A percentile compares a stretch with the other conserved stretches of the same genome.
These are phyloP conservation scores for Schizochytrium sp. DNA, from an alignment of 108 stramenopile genomes.

Conservation along the genomic window DNA sequence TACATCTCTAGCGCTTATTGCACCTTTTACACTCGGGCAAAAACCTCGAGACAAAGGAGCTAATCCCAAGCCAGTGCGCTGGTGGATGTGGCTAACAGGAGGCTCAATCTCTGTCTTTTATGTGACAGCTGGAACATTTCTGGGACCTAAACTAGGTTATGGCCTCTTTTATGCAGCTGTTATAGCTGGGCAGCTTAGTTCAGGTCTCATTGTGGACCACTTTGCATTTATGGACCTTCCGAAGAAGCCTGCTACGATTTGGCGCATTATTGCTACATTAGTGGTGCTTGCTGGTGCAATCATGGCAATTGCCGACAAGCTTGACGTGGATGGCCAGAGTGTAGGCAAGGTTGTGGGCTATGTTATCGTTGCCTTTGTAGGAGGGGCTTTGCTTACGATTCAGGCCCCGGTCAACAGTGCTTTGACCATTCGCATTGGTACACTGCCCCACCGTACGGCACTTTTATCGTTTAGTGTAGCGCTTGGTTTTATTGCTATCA, in stretches of 20 bases:
- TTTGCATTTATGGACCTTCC: conserved; percentile 23
- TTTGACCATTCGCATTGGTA: conserved; percentile 39
- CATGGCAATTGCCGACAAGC: conserved; percentile 21
- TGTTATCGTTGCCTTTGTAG: neutral
- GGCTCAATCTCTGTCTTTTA: neutral
- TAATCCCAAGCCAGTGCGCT: neutral
- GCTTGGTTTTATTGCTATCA: neutral
- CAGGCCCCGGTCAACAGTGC: neutral
- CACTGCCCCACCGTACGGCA: conserved; percentile 26
- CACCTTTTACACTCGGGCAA: conserved; percentile 12
- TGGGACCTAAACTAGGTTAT: conserved; percentile 41
- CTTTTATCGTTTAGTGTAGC: conserved; percentile 31
- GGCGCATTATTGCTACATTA: neutral
- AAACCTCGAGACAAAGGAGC: neutral
- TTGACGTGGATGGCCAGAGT: neutral
- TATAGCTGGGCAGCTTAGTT: conserved; percentile 25
- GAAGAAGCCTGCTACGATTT: neutral
- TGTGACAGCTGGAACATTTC: conserved; percentile 17
- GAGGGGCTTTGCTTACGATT: neutral
- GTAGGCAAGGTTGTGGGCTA: conserved; percentile 5
- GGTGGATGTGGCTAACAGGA: conserved; percentile 29
- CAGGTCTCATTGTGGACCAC: conserved; percentile 20
- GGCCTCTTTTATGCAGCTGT: conserved; percentile 11
- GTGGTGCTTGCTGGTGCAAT: neutral
- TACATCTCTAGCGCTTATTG: conserved; percentile 17